Percentiles rank a stretch among this genome's conserved stretches.
Evolutionary conservation across 2,329 filamentous ascomycete genomes (phyloP).

Genomic region (Pestalotiopsis sp.): DNA sequence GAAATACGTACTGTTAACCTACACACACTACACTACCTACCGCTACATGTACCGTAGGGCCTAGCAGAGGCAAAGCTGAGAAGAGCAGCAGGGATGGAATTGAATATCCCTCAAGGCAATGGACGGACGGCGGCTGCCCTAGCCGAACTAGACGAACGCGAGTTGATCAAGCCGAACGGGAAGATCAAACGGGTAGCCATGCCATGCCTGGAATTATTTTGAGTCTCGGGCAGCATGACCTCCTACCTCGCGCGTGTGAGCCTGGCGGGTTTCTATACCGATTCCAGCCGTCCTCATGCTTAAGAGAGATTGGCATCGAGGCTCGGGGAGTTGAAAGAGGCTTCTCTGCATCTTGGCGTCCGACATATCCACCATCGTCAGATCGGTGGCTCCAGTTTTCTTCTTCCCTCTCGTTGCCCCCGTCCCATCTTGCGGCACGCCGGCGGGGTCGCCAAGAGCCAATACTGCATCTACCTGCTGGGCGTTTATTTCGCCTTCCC

Average conservation of each 20-base stretch:
- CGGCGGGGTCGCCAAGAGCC: conserved; percentile 1
- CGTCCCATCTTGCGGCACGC: background rate
- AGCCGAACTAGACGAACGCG: background rate
- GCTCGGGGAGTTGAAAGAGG: background rate
- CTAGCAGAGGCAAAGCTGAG: background rate
- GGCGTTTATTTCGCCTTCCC: background rate
- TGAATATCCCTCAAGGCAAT: background rate
- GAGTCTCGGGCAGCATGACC: background rate
- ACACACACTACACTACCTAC: background rate
- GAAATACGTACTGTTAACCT: too few species aligned
- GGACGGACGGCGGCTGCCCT: background rate
- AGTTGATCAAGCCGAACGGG: background rate
- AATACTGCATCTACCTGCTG: conserved; percentile 1
- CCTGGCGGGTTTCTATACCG: background rate
- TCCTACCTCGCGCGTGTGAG: background rate
- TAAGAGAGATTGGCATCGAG: background rate
- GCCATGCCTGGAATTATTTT: background rate
- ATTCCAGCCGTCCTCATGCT: background rate
- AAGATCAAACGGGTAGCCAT: background rate
- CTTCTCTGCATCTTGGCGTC: background rate
- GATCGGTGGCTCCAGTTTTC: conserved; percentile 6
- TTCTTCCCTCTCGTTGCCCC: background rate
- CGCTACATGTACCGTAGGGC: background rate
- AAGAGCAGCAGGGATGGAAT: background rate
- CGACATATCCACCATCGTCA: conserved; percentile 9